Evolutionary conservation across 306 rosid genomes (phyloP), one percentile per base, ranked within the genome.

Genomic region (Morella rubra): DNA sequence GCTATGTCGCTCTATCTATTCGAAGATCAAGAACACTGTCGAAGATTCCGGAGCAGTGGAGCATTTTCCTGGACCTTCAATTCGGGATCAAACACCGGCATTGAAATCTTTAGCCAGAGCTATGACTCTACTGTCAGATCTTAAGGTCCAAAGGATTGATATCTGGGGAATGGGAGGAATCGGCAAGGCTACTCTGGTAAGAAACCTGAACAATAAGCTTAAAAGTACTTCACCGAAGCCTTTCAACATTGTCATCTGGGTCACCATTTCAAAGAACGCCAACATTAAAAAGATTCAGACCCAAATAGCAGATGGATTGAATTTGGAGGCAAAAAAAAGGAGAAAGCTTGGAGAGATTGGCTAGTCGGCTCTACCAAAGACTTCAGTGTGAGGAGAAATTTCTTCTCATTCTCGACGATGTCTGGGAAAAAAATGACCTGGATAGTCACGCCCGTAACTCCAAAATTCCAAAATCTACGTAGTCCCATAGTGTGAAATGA

Each of bases 371-470:
- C 37, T 59, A 12, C 47, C 73, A 15, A 2, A 52, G 20, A 19
- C 51, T 79, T 16, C 40, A n/a, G 45, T 20, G 44, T 6, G 72
- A 67, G 32, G 22, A 73, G 27, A 73, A 71, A 44, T 66, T 16
- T 49, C 51, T 79, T 8, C 74, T 79, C 56, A 73, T 79, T 52
- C 53, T 79, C 3, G 74, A 79, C 55, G 78, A 65, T 13, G 69
- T 79, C 14, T 53, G 82, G 82, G 62, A 79, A 69, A 73, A 66
- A 55, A 46, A 73, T 79, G 74, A 79, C 68, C 32, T n/a, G n/a
- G n/a, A n/a, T n/a, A n/a, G n/a, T n/a, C n/a, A n/a, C n/a, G n/a
- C n/a, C n/a, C n/a, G n/a, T n/a, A n/a, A n/a, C n/a, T n/a, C n/a
- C n/a, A n/a, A n/a, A n/a, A n/a, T n/a, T n/a, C n/a, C n/a, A n/a